phyloP scores from a whole-genome alignment of 108 stramenopile genomes.

The Licmophora abbreviata region DNA sequence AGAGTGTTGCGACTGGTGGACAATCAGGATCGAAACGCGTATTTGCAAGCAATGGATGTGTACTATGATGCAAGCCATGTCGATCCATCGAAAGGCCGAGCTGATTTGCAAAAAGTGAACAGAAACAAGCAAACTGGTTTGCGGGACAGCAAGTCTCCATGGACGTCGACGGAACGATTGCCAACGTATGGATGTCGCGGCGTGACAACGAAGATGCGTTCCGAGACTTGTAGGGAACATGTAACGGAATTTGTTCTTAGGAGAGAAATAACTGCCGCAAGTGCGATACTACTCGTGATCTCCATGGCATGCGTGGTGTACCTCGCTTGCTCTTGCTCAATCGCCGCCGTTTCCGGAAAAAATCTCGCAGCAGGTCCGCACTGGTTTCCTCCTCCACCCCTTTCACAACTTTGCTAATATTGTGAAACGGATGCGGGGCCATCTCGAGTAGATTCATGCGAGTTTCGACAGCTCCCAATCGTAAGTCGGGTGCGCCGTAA shows the following conservation, averaged over 20 bases:
- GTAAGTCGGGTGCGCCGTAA: constrained; percentile 73
- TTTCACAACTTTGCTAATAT: constrained; percentile 39
- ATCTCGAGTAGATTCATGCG: constrained; percentile 55
- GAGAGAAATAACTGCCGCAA: too few species aligned
- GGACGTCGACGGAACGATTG: neutral
- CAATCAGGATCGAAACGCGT: neutral
- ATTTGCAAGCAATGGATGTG: neutral
- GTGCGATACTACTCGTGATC: too few species aligned
- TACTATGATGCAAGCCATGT: neutral
- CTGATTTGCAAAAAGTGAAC: too few species aligned
- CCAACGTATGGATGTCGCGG: neutral
- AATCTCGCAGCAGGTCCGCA: constrained; percentile 49
- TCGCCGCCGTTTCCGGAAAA: constrained; percentile 58
- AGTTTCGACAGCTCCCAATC: constrained; percentile 70
- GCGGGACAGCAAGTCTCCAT: neutral
- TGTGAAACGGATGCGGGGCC: constrained; percentile 74
- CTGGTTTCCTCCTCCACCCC: constrained; percentile 57
- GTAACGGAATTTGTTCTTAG: too few species aligned
- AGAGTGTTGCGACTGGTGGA: neutral
- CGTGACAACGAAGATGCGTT: neutral
- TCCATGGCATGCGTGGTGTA: too few species aligned
- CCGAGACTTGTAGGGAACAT: neutral
- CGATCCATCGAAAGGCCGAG: too few species aligned
- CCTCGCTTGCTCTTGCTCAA: too few species aligned
- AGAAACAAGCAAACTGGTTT: constrained; percentile 2